Evolutionary conservation across 1,284 basidiomycete genomes (phyloP).

Genomic region (Boletus smithii): DNA sequence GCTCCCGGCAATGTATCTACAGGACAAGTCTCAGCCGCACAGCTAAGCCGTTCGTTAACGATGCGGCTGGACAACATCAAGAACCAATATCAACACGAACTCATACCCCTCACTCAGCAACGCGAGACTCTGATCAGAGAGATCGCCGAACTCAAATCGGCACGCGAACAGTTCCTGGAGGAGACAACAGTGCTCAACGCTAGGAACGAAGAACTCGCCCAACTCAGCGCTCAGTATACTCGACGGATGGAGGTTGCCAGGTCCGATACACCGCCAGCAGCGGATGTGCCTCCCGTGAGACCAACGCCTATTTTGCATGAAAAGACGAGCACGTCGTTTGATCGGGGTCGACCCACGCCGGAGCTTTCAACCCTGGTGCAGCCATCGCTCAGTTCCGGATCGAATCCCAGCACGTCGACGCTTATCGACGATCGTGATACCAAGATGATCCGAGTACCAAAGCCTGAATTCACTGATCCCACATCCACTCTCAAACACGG

Average conservation of each 20-base stretch:
- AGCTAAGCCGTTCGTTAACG: conserved; percentile 73
- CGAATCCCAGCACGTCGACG: conserved; percentile 24
- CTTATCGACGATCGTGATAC: conserved; percentile 31
- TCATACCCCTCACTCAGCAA: conserved; percentile 80
- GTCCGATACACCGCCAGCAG: conserved; percentile 35
- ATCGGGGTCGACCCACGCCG: conserved; percentile 30
- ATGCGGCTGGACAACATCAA: conserved; percentile 89
- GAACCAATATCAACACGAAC: conserved; percentile 82
- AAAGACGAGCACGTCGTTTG: conserved; percentile 36
- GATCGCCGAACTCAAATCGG: conserved; percentile 83
- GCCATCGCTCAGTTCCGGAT: conserved; percentile 31
- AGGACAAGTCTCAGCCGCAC: conserved; percentile 44
- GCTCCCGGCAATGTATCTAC: conserved; percentile 23
- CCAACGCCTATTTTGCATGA: conserved; percentile 25
- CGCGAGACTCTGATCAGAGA: conserved; percentile 79
- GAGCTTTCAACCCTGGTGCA: conserved; percentile 23
- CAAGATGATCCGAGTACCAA: conserved; percentile 25
- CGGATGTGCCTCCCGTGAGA: conserved; percentile 22
- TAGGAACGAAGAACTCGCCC: conserved; percentile 89
- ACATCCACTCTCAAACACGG: conserved; percentile 43
- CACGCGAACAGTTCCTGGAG: conserved; percentile 84
- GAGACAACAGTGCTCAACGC: conserved; percentile 89
- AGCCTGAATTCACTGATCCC: conserved; percentile 24
- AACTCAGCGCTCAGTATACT: conserved; percentile 77
- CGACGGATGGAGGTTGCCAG: conserved; percentile 63